phyloP scores from a whole-genome alignment of 768 basidiomycete genomes.

The Mycena pura region DNA sequence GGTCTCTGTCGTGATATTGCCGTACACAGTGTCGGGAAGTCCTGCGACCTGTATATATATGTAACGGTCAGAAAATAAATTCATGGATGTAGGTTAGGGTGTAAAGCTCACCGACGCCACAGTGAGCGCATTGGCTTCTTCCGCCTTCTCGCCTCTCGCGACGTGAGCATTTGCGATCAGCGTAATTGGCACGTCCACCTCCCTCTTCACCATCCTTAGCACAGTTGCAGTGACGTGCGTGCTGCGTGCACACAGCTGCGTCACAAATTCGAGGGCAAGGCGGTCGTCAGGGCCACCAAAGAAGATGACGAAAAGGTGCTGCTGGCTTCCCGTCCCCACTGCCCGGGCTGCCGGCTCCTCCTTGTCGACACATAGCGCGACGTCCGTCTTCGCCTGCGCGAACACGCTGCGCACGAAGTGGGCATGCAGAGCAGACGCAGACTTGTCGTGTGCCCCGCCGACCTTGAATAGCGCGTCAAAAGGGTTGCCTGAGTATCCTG shows the following conservation, averaged over 20 bases:
- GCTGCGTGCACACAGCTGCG: conserved; percentile 82
- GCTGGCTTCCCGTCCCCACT: conserved; percentile 37
- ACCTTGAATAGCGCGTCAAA: conserved; percentile 73
- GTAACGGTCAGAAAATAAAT: background rate
- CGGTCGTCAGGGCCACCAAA: conserved; percentile 95
- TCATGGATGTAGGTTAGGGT: background rate
- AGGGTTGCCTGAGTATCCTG: conserved; percentile 54
- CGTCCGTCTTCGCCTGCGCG: conserved; percentile 70
- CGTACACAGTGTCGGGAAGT: conserved; percentile 77
- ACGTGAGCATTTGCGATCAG: conserved; percentile 37
- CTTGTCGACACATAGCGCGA: conserved; percentile 84
- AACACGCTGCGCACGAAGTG: conserved; percentile 88
- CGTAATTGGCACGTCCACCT: conserved; percentile 31
- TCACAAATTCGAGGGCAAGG: conserved; percentile 81
- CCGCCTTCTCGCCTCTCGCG: conserved; percentile 32
- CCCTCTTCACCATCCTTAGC: conserved; percentile 64
- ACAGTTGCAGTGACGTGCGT: conserved; percentile 76
- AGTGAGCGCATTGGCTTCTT: conserved; percentile 49
- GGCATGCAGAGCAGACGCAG: conserved; percentile 68
- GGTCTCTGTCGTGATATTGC: conserved; percentile 64
- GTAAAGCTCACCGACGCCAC: conserved; percentile 53
- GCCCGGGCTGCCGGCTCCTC: conserved; percentile 43
- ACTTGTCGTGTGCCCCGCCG: conserved; percentile 41
- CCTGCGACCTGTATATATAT: conserved; percentile 41
- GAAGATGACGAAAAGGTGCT: conserved; percentile 88